Evolutionary conservation across 768 basidiomycete genomes (phyloP).

Genomic region (Suillus sp.): DNA sequence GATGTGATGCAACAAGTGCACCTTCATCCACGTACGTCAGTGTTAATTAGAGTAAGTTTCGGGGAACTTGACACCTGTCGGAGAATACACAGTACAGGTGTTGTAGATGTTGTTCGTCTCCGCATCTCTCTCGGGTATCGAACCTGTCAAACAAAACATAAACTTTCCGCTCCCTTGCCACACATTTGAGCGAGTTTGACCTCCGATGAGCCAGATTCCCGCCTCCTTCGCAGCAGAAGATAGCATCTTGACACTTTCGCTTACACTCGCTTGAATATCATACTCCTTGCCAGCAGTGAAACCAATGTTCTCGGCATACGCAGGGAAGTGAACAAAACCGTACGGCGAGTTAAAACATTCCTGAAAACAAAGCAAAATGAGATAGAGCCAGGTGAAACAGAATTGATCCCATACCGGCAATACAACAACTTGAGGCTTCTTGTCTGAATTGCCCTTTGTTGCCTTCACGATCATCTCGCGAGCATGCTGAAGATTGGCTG

Average conservation of each 20-base stretch:
- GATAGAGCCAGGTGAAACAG: constrained; percentile 2
- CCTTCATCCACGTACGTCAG: constrained; percentile 46
- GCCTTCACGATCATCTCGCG: constrained; percentile 78
- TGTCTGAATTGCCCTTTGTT: constrained; percentile 37
- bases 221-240: constrained; percentile 78
- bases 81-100: constrained; percentile 89
- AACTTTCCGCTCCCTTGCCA: background rate
- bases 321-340: constrained; percentile 76
- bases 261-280: constrained; percentile 53
- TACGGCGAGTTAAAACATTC: constrained; percentile 92
- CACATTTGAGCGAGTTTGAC: constrained; percentile 39
- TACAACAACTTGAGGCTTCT: constrained; percentile 79
- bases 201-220: constrained; percentile 90
- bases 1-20: constrained; percentile 82
- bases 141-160: constrained; percentile 54
- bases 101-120: constrained; percentile 79
- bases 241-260: constrained; percentile 82
- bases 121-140: constrained; percentile 84
- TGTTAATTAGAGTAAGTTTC: background rate
- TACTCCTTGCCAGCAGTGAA: constrained; percentile 61
- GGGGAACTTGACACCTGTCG: constrained; percentile 50
- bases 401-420: constrained; percentile 61
- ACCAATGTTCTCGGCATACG: constrained; percentile 79
- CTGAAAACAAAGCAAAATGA: constrained; percentile 37
- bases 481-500: constrained; percentile 81